Conservation (phyloP, 164 flowering plant species). For the Buxus sempervirens region DNA sequence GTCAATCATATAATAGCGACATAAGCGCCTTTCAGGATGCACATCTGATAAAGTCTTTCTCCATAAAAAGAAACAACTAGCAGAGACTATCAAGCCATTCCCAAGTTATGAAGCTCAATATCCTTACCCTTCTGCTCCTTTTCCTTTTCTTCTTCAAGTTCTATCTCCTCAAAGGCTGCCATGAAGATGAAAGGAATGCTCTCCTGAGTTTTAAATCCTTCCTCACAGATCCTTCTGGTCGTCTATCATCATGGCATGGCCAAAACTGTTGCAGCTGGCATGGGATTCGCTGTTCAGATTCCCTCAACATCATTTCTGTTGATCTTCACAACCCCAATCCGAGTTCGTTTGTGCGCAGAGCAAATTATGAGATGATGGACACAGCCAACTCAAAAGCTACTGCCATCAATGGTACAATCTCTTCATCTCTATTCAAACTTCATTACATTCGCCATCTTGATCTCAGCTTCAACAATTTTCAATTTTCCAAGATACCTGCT, state of each 20-base stretch:
- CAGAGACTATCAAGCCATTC: neutral
- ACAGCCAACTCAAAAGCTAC: slow-evolving; percentile 5
- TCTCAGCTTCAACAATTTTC: slow-evolving; percentile 21
- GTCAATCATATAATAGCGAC: no score
- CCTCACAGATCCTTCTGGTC: slow-evolving; percentile 14
- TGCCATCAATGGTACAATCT: slow-evolving; percentile 17
- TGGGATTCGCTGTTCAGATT: slow-evolving; percentile 18
- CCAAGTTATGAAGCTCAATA: slow-evolving; percentile 5
- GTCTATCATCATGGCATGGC: slow-evolving; percentile 21
- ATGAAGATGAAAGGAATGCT: slow-evolving; percentile 13
- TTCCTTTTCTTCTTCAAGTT: slow-evolving; percentile 3
- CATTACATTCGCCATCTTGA: slow-evolving; percentile 15
- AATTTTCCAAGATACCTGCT: slow-evolving; percentile 7
- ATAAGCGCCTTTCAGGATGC: no score
- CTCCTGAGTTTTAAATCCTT: slow-evolving; percentile 19
- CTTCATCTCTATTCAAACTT: slow-evolving; percentile 19
- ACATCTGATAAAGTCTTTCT: no score
- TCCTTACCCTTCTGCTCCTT: neutral
- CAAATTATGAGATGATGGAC: slow-evolving; percentile 1
- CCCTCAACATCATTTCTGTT: slow-evolving; percentile 7
- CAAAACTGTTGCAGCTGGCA: slow-evolving; percentile 21
- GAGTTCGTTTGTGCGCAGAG: neutral
- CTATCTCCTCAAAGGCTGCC: slow-evolving; percentile 8
- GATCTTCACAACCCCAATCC: slow-evolving; percentile 18
- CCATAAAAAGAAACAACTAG: no score